phyloP scores from a whole-genome alignment of 805 yeast species.

The Suhomyces sp. region DNA sequence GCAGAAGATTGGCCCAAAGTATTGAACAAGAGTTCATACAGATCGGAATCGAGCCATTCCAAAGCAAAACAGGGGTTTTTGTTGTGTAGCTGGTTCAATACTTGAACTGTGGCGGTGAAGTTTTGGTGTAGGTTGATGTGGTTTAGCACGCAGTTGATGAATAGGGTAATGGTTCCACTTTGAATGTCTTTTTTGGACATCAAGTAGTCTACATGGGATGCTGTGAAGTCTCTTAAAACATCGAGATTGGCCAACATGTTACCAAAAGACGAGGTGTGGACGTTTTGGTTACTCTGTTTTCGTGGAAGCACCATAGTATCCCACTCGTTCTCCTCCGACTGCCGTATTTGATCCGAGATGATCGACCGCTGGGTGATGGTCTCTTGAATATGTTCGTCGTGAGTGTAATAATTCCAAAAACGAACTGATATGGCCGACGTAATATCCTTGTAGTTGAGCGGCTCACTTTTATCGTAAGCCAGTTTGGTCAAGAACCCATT shows the following conservation, averaged over 20 bases:
- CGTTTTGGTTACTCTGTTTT: constrained; percentile 23
- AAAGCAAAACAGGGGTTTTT: constrained; percentile 13
- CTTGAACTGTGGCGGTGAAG: constrained; percentile 27
- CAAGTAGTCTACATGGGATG: constrained; percentile 22
- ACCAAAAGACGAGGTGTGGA: constrained; percentile 27
- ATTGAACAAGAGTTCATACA: constrained; percentile 27
- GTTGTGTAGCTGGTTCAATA: constrained; percentile 16
- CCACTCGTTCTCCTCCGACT: constrained; percentile 13
- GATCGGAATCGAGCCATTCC: constrained; percentile 29
- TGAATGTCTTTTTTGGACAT: constrained; percentile 6
- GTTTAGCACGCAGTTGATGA: constrained; percentile 36
- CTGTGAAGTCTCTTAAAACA: constrained; percentile 21
- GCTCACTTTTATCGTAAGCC: constrained; percentile 6
- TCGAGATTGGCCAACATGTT: constrained; percentile 30
- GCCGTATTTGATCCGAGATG: constrained; percentile 10
- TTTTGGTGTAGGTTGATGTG: constrained; percentile 35
- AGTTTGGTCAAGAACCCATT: constrained; percentile 22
- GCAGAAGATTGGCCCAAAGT: constrained; percentile 28
- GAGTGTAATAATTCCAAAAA: constrained; percentile 23
- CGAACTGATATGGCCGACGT: constrained; percentile 27
- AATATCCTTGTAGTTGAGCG: constrained; percentile 26
- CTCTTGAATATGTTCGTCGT: constrained; percentile 24
- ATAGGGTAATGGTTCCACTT: constrained; percentile 18
- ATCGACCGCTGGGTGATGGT: constrained; percentile 6
- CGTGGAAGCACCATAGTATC: constrained; percentile 13